Evolutionary conservation across 345 rosid genomes (phyloP).

Genomic region (Rhodamnia argentea): DNA sequence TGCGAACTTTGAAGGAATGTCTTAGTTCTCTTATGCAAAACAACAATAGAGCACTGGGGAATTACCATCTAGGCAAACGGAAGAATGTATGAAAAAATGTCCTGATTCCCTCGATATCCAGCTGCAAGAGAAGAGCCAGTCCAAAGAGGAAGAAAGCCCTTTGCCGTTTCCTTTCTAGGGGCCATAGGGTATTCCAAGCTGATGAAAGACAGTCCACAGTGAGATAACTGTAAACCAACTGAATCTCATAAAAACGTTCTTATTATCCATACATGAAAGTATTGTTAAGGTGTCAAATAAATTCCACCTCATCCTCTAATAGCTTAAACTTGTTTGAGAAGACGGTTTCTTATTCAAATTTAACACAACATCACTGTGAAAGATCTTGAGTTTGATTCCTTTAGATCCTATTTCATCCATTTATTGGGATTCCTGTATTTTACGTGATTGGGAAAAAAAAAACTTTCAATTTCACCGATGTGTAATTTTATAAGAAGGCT

Average conservation of each 20-base stretch:
- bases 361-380: neutral
- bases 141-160: constrained; percentile 95
- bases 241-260: neutral
- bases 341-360: neutral
- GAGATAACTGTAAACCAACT: neutral
- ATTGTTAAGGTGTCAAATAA: neutral
- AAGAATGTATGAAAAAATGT: constrained; percentile 79
- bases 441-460: neutral
- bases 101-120: constrained; percentile 76
- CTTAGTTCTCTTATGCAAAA: neutral
- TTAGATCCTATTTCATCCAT: neutral
- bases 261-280: neutral
- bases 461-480: neutral
- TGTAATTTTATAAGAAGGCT: neutral
- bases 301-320: neutral
- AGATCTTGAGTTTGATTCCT: neutral
- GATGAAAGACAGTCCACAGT: constrained; percentile 6
- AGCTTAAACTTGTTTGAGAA: neutral
- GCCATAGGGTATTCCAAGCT: constrained; percentile 98
- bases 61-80: constrained; percentile 77
- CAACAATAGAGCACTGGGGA: neutral
- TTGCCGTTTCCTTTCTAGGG: constrained; percentile 90
- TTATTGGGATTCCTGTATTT: neutral
- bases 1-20: neutral
- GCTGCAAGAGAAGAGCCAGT: constrained; percentile 71